These are phyloP conservation scores for Anthracocystis setariae DNA, from an alignment of 1,284 basidiomycete genomes.

Conservation along the genomic window DNA sequence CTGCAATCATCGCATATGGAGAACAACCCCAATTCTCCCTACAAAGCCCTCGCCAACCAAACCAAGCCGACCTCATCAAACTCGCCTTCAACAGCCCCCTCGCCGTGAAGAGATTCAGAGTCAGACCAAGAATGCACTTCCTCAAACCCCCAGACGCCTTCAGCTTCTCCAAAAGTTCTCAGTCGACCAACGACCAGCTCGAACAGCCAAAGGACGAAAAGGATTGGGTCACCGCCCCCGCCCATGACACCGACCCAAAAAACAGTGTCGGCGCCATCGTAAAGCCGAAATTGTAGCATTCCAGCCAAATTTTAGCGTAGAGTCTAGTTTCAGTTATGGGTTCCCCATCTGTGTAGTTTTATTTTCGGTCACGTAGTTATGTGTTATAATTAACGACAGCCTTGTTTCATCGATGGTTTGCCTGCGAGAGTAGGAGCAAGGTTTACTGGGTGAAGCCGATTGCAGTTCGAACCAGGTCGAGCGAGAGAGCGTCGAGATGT, in stretches of 20 bases:
- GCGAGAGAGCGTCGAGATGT: slow-evolving; percentile 24
- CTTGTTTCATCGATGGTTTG: neutral
- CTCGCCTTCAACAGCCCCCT: slow-evolving; percentile 55
- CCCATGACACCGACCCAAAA: neutral
- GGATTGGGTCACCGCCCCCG: neutral
- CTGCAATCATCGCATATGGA: slow-evolving; percentile 54
- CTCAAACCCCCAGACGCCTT: slow-evolving; percentile 30
- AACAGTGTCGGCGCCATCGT: neutral
- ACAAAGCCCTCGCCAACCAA: slow-evolving; percentile 33
- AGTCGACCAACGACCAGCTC: slow-evolving; percentile 28
- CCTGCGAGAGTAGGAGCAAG: neutral
- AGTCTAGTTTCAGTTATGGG: neutral
- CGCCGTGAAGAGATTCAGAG: slow-evolving; percentile 51
- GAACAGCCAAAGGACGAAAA: slow-evolving; percentile 47
- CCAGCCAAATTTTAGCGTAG: too few species aligned
- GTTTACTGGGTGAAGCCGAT: slow-evolving; percentile 6
- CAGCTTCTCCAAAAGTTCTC: slow-evolving; percentile 18
- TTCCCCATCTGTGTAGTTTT: slow-evolving; percentile 8
- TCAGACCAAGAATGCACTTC: slow-evolving; percentile 61
- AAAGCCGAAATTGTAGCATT: slow-evolving; percentile 30
- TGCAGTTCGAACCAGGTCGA: slow-evolving; percentile 17
- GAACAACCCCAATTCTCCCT: slow-evolving; percentile 33
- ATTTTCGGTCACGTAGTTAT: neutral
- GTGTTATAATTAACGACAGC: too few species aligned
- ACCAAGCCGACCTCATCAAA: slow-evolving; percentile 49